A percentile compares a stretch with the other conserved stretches of the same genome.
Conservation (phyloP, 2,329 filamentous ascomycete species). For the Calonectria henricotiae region DNA sequence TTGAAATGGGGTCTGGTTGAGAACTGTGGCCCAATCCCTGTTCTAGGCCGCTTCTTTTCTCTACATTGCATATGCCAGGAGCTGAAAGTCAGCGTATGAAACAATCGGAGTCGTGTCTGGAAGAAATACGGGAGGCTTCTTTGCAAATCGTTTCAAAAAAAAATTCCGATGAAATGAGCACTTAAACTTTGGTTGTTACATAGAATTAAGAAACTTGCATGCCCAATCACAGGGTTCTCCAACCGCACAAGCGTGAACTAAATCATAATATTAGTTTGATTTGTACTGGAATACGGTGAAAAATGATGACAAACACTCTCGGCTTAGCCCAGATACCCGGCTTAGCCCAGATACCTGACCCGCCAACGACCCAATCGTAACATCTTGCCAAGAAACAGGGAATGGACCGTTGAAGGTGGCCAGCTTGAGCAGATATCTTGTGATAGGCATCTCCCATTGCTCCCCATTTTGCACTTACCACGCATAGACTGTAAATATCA, state of each 20-base stretch:
- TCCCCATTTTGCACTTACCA: constrained; percentile 55
- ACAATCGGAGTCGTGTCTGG: constrained; percentile 44
- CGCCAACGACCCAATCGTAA: constrained; percentile 45
- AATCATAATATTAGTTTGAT: background rate
- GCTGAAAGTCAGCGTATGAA: constrained; percentile 47
- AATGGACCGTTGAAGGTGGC: background rate
- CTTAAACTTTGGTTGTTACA: rapidly evolving
- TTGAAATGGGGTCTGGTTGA: background rate
- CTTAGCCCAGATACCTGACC: constrained; percentile 46
- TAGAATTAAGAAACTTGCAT: constrained; percentile 5
- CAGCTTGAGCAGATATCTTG: constrained; percentile 53
- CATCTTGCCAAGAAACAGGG: constrained; percentile 38
- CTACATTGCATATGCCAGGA: constrained; percentile 45
- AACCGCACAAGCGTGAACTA: constrained; percentile 40
- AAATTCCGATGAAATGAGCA: constrained; percentile 34
- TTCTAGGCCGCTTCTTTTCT: background rate
- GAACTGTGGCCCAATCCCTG: constrained; percentile 26
- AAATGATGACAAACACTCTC: constrained; percentile 39
- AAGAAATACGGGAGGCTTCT: constrained; percentile 40
- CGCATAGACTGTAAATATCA: constrained; percentile 56
- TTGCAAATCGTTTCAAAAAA: constrained; percentile 34
- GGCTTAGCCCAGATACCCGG: constrained; percentile 43
- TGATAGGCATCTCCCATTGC: constrained; percentile 53
- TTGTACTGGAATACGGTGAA: background rate
- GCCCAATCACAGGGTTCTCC: constrained; percentile 34